Evolutionary conservation across 257 asterid species (phyloP), one percentile per base, ranked within the genome.

Genomic region (Nemophila menziesii): DNA sequence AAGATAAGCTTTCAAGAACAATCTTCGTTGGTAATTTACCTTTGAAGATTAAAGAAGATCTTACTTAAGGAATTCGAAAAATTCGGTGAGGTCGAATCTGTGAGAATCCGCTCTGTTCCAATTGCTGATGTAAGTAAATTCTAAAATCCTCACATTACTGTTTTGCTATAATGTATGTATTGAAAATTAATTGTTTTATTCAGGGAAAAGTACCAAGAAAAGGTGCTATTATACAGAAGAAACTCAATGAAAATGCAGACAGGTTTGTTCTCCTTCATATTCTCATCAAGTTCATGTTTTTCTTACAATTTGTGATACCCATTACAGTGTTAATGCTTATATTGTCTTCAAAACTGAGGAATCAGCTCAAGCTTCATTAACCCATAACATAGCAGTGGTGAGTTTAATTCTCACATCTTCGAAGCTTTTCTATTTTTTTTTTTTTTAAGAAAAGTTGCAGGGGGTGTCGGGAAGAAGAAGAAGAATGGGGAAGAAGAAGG

Each of bases 351-450:
- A 60, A 58, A 69, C 83, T 1, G 95, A 87, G 81, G 95, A 73
- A 51, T 73, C 86, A 52, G 92, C 89, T 33, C 93, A 73, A 59
- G 86, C 79, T 48, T 80, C 97, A 16, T 64, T 87, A 78, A 63
- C 74, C 33, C 74, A 77, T 58, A 87, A 87, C 69, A 83, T 87
- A 93, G 72, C 97, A 18, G 66, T 83, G 92, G 97, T 87, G 69
- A 33, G 67, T 46, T 55, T 41, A 40, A 34, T 19, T 22, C 19
- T 11, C 13, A 9, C n/a, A n/a, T n/a, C n/a, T n/a, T n/a, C n/a
- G n/a, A n/a, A n/a, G n/a, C n/a, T n/a, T n/a, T n/a, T n/a, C n/a
- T n/a, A n/a, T n/a, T n/a, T n/a, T n/a, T n/a, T n/a, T n/a, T n/a
- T n/a, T n/a, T n/a, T n/a, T n/a, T n/a, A n/a, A n/a, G n/a, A n/a